Conservation (phyloP, 2,329 filamentous ascomycete species). For the Colletotrichum sansevieriae region DNA sequence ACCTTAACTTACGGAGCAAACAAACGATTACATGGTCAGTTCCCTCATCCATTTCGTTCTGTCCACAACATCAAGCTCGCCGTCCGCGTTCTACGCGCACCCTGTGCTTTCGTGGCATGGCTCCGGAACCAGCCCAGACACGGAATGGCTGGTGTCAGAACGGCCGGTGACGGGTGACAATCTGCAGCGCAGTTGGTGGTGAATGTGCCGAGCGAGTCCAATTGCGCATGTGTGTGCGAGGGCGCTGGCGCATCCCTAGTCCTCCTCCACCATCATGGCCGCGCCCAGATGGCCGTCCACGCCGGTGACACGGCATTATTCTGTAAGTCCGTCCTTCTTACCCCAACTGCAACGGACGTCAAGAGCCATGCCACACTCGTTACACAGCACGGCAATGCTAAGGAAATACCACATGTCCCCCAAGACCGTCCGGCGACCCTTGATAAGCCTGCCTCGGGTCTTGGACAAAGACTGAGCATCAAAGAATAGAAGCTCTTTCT, state of each 20-base stretch:
- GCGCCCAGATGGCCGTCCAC: background rate
- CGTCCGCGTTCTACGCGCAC: background rate
- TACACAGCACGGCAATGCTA: background rate
- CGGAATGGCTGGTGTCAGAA: constrained; percentile 25
- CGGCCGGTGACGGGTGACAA: constrained; percentile 31
- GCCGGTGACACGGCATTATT: background rate
- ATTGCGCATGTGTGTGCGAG: background rate
- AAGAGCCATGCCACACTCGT: too few relatives aligned
- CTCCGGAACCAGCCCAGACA: constrained; percentile 28
- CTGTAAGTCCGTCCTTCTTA: background rate
- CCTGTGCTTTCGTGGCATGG: background rate
- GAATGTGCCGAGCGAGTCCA: constrained; percentile 21
- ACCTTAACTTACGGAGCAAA: too few relatives aligned
- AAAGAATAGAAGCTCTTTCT: background rate
- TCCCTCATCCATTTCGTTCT: background rate
- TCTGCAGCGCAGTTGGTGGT: constrained; percentile 15
- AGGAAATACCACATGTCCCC: background rate
- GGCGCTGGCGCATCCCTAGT: too few relatives aligned
- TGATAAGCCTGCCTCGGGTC: background rate
- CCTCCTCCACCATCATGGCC: too few relatives aligned
- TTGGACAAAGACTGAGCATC: background rate
- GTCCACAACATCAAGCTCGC: background rate
- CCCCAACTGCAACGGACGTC: too few relatives aligned
- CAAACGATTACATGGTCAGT: too few relatives aligned
- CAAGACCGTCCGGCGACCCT: background rate